Conservation (phyloP, 1,284 basidiomycete species). For the Leucoagaricus sp. region DNA sequence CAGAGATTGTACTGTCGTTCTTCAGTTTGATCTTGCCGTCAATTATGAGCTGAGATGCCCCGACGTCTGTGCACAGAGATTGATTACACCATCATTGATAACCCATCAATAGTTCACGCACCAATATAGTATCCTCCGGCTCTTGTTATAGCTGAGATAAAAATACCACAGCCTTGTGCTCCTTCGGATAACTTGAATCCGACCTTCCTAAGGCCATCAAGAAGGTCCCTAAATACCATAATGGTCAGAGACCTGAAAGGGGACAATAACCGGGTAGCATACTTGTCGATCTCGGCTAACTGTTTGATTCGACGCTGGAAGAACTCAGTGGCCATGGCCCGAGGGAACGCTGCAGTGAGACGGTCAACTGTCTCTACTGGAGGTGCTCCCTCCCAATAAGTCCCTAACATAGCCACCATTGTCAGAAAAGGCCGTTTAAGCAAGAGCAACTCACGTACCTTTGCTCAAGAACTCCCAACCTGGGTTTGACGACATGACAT, state of each 20-base stretch:
- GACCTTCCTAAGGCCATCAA: conserved; percentile 24
- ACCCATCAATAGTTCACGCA: too few species aligned
- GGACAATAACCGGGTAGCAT: conserved; percentile 6
- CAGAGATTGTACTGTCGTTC: conserved; percentile 41
- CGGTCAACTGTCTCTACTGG: conserved; percentile 53
- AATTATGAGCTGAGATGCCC: conserved; percentile 63
- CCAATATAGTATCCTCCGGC: conserved; percentile 43
- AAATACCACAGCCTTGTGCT: conserved; percentile 24
- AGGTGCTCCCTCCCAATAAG: conserved; percentile 52
- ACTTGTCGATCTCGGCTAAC: conserved; percentile 59
- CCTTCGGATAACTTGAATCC: conserved; percentile 29
- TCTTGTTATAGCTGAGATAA: conserved; percentile 26
- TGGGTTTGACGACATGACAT: neutral
- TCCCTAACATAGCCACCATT: conserved; percentile 25
- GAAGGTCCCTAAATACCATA: conserved; percentile 18
- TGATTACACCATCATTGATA: too few species aligned
- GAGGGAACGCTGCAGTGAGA: conserved; percentile 47
- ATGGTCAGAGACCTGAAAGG: neutral
- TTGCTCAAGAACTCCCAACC: conserved; percentile 1
- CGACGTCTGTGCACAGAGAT: conserved; percentile 65
- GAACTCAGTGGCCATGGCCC: conserved; percentile 41
- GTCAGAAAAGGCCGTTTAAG: neutral
- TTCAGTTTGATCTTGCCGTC: conserved; percentile 78
- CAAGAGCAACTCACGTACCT: neutral
- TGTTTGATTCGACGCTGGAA: conserved; percentile 41